These are phyloP conservation scores for Apiospora rasikravindrae DNA, from an alignment of 2,329 filamentous ascomycete genomes.

Conservation along the genomic window DNA sequence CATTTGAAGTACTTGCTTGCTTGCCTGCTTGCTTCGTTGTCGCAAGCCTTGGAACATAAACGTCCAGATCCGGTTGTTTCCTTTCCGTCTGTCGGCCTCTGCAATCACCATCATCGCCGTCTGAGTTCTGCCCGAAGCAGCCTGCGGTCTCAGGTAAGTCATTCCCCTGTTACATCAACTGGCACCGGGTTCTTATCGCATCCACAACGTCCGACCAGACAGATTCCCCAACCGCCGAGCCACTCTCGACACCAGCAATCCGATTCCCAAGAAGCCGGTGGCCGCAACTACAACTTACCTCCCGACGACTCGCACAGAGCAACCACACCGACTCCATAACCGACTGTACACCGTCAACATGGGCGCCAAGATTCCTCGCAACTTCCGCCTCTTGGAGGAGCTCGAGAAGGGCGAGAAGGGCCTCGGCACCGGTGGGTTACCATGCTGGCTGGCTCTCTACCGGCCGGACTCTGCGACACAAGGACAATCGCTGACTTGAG, in stretches of 20 bases:
- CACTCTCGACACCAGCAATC: neutral
- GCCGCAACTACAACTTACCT: neutral
- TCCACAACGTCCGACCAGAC: neutral
- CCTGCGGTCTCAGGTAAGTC: neutral
- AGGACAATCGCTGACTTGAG: neutral
- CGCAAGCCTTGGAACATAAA: neutral
- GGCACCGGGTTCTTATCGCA: neutral
- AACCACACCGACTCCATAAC: neutral
- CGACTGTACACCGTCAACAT: conserved; percentile 27
- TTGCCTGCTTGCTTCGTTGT: neutral
- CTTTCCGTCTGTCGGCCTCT: neutral
- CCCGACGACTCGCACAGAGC: neutral
- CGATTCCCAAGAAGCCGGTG: neutral
- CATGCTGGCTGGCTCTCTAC: neutral
- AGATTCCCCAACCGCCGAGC: neutral
- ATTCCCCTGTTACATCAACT: neutral
- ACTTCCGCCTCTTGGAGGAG: conserved; percentile 96
- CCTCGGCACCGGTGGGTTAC: conserved; percentile 77
- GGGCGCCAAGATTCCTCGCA: conserved; percentile 81
- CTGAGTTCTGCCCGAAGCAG: neutral
- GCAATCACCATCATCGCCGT: neutral
- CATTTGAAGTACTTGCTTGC: neutral
- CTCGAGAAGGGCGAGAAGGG: conserved; percentile 99
- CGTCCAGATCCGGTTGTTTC: neutral
- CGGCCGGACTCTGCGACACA: neutral